These are phyloP conservation scores for Arthrocladium fulminans DNA, from an alignment of 2,329 filamentous ascomycete genomes.

Conservation along the genomic window DNA sequence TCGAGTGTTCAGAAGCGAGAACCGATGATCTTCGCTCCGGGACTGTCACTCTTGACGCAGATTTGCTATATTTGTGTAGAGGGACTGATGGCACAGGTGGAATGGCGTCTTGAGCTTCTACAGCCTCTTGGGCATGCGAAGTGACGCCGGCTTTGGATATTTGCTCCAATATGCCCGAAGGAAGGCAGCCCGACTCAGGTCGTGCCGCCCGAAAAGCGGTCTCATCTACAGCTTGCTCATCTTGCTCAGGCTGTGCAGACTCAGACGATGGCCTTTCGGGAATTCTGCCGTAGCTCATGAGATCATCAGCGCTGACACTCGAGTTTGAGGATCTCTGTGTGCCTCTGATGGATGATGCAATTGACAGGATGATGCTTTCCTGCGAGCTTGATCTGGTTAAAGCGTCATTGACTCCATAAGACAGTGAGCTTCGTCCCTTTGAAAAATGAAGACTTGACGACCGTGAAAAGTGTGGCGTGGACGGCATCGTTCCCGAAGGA, in stretches of 20 bases:
- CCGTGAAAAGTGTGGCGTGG: constrained; percentile 1
- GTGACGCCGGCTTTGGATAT: constrained; percentile 23
- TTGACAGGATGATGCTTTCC: constrained; percentile 47
- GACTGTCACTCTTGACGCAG: constrained; percentile 15
- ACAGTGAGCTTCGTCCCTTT: background rate
- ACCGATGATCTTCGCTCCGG: constrained; percentile 20
- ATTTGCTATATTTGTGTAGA: constrained; percentile 19
- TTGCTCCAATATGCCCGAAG: constrained; percentile 24
- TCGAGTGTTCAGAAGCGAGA: constrained; percentile 7
- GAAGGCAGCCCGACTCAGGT: constrained; percentile 7
- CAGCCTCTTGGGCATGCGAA: constrained; percentile 26
- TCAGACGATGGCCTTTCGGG: constrained; percentile 17
- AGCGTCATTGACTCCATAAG: constrained; percentile 30
- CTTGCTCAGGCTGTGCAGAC: background rate
- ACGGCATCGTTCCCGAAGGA: background rate
- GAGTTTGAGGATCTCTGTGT: constrained; percentile 41
- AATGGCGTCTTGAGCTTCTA: constrained; percentile 26
- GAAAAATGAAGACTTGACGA: constrained; percentile 4
- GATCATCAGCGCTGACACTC: constrained; percentile 37
- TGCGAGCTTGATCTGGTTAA: constrained; percentile 51
- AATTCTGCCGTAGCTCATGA: constrained; percentile 24
- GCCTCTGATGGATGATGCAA: constrained; percentile 38
- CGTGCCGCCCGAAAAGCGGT: constrained; percentile 19
- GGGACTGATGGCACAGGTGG: constrained; percentile 16
- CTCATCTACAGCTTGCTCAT: constrained; percentile 20